Evolutionary conservation across 768 basidiomycete genomes (phyloP), one percentile per base, ranked within the genome.

Genomic region (Infundibulicybe gibba): DNA sequence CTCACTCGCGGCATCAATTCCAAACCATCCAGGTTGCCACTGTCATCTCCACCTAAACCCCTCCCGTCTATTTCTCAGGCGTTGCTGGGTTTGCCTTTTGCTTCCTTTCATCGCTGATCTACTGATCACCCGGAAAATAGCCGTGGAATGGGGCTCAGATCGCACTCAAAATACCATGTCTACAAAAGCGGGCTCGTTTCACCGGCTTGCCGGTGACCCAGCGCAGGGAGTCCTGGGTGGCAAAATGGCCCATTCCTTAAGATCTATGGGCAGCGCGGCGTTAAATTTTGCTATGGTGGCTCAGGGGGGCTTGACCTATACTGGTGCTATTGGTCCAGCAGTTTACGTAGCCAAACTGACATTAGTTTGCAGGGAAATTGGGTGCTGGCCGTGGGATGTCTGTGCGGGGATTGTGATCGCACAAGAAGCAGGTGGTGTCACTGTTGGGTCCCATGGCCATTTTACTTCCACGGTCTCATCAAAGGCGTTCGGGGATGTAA

Each of bases 321-420:
- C 56, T 94, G 91, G 92, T 89, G 52, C 50, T 14, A 25, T n/a
- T 11, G 5, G 30, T 34, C 40, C 19, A 9, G 17, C 32, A 40
- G 21, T 15, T n/a, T 17, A 40, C 61, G 34, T 53, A 15, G 5
- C 31, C 20, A 9, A 16, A 6, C 5, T 15, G 40, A 14, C 15
- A 30, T 34, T 14, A 6, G n/a, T 15, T 34, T 32, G 32, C 49
- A 87, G 87, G 86, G 89, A 92, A 63, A 85, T 94, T 51, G 92
- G 92, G 17, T 78, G 76, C 52, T 77, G 74, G 73, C 81, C 87
- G 12, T 94, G 91, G 93, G 90, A 94, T 63, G 87, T 94, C 37
- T 91, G 85, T 55, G 93, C 95, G 2, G 95, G 94, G 0, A 83
- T 90, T 11, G 84, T 95, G 54, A 94, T 98, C 50, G 87, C 90